A percentile compares a stretch with the other conserved stretches of the same genome.
These are phyloP conservation scores for Coemansia sp. DNA, from an alignment of 192 early-diverging fungal genomes.

Conservation along the genomic window DNA sequence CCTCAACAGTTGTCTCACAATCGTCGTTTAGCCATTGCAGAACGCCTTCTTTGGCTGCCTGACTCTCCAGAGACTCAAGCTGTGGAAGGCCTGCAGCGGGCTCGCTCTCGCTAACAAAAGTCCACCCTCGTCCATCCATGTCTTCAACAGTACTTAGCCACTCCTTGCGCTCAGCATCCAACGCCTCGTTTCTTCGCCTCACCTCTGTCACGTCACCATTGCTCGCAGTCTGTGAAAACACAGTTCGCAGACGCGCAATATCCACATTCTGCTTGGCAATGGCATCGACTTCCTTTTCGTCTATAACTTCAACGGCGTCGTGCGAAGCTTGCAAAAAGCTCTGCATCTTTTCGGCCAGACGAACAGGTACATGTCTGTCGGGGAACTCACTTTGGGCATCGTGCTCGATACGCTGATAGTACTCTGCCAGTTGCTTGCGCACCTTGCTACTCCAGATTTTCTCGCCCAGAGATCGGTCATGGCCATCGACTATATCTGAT, in stretches of 20 bases:
- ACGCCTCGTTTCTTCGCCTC: conserved; percentile 34
- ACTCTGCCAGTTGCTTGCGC: conserved; percentile 25
- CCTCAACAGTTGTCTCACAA: conserved; percentile 29
- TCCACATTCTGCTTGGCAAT: conserved; percentile 15
- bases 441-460: conserved; percentile 34
- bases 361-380: conserved; percentile 52
- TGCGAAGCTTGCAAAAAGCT: conserved; percentile 22
- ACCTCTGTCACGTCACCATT: conserved; percentile 18
- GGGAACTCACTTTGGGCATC: conserved; percentile 39
- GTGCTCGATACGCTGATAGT: conserved; percentile 15
- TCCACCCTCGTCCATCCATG: conserved; percentile 17
- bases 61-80: conserved; percentile 25
- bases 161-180: conserved; percentile 29
- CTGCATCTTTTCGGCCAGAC: conserved; percentile 60
- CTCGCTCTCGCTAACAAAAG: conserved; percentile 40
- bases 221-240: conserved; percentile 15
- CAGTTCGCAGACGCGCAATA: conserved; percentile 22
- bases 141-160: conserved; percentile 17
- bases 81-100: conserved; percentile 22
- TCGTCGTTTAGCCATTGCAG: conserved; percentile 47
- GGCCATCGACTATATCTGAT: conserved; percentile 28
- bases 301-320: conserved; percentile 12
- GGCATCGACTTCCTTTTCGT: conserved; percentile 8
- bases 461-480: conserved; percentile 22
- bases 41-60: conserved; percentile 27